Conservation (phyloP, 1,284 basidiomycete species). For the Fereydounia khargensis region DNA sequence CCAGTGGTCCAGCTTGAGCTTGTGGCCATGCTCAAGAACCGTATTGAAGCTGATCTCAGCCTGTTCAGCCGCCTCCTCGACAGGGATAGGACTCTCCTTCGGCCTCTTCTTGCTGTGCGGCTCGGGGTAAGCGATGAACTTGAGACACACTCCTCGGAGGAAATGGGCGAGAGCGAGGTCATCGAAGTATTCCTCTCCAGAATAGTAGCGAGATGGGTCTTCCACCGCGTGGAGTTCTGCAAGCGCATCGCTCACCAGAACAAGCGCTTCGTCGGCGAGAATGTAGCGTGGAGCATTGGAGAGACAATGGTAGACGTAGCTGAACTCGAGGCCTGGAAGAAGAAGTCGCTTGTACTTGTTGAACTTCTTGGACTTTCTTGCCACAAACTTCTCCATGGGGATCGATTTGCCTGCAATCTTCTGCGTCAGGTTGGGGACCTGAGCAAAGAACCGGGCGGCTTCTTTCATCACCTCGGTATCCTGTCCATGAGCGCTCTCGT, state of each 20-base stretch:
- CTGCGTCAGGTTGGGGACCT: constrained; percentile 47
- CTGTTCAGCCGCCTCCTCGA: constrained; percentile 41
- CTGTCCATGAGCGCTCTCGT: constrained; percentile 21
- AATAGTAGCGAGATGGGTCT: constrained; percentile 25
- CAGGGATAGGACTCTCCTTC: constrained; percentile 34
- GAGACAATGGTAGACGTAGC: constrained; percentile 55
- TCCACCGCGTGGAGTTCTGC: constrained; percentile 32
- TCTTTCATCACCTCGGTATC: constrained; percentile 13
- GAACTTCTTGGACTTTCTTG: constrained; percentile 52
- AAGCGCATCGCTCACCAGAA: constrained; percentile 40
- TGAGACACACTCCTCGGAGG: constrained; percentile 50
- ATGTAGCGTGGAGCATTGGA: constrained; percentile 47
- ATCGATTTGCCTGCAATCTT: constrained; percentile 56
- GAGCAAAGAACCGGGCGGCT: constrained; percentile 36
- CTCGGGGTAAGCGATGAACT: constrained; percentile 54
- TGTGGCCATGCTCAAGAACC: constrained; percentile 39
- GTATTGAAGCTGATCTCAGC: constrained; percentile 42
- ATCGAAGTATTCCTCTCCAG: constrained; percentile 44
- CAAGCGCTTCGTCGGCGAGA: constrained; percentile 35
- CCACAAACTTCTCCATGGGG: constrained; percentile 55
- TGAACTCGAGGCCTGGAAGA: constrained; percentile 51
- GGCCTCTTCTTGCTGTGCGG: constrained; percentile 39
- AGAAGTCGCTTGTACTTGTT: constrained; percentile 38
- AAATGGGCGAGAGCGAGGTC: constrained; percentile 54
- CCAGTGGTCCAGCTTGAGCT: constrained; percentile 50